Base-by-base conservation (phyloP, 441 rosid genomes). In the Melianthus villosus region DNA sequence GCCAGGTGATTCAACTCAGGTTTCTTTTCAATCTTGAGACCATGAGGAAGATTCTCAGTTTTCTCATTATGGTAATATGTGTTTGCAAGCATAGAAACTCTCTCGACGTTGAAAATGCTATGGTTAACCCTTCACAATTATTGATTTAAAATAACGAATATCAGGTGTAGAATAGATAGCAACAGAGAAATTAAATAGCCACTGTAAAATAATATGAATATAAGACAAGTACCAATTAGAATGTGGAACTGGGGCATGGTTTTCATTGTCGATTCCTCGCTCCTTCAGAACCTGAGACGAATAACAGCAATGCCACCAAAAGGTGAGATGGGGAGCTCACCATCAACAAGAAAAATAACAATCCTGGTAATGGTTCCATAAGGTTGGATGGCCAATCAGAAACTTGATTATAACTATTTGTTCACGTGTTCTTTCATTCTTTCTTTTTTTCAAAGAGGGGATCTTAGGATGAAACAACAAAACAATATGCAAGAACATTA, bases 241-340 rank as follows among this genome's bases (percentile, higher is more conserved):
- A 39, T 48, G 63, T 39, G 48, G 79, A 48, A 29, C 82, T 34
- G 42, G 23, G 25, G 67, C 69, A 9, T 36, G 70, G 51, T 51
- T 61, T 26, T 48, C 62, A 44, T 62, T 66, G 42, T 75, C 77
- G 8, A 72, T 39, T 27, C 80, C 80, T 50, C 82, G 71, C 54
- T 59, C 92, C 63, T 65, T 83, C 51, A 83, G 63, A 44, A 83
- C 87, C 95, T 83, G 62, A 48, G 46, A 57, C 27, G 36, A 34
- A 1, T 1, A 22, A n/a, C n/a, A n/a, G n/a, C n/a, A n/a, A n/a
- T n/a, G n/a, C n/a, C n/a, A n/a, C n/a, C n/a, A n/a, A n/a, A n/a
- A n/a, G n/a, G n/a, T n/a, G n/a, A n/a, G n/a, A n/a, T n/a, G n/a
- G n/a, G n/a, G n/a, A n/a, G n/a, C n/a, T n/a, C n/a, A n/a, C n/a